These are phyloP conservation scores for Stephania cephalantha DNA, from an alignment of 164 flowering plant species.

Conservation along the genomic window DNA sequence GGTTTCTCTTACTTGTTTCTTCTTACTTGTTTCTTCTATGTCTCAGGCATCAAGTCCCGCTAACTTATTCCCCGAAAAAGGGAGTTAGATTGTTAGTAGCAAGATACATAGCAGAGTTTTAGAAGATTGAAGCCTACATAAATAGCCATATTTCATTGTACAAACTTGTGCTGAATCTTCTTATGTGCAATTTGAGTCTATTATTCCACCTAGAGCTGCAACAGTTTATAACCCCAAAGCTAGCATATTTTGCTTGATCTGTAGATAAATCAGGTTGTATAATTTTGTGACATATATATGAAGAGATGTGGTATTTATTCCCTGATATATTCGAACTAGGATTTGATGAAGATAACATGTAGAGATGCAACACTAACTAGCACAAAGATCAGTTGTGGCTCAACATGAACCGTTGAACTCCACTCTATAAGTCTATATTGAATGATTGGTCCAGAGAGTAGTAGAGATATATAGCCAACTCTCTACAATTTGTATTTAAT, in stretches of 20 bases:
- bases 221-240: background rate
- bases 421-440: too few relatives aligned
- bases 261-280: too few relatives aligned
- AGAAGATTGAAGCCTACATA: too few relatives aligned
- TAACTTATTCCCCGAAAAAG: background rate
- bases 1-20: slow-evolving; percentile 8
- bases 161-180: slow-evolving; percentile 5
- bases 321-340: background rate
- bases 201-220: too few relatives aligned
- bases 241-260: background rate
- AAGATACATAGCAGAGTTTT: background rate
- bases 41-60: background rate
- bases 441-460: background rate
- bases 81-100: background rate
- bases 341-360: background rate
- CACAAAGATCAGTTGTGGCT: background rate
- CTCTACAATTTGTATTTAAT: background rate
- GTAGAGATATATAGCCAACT: background rate
- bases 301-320: background rate
- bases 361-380: background rate
- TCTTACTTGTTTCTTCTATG: background rate
- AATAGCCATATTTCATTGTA: slow-evolving; percentile 3
- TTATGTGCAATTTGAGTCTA: background rate
- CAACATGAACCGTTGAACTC: background rate
- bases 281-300: too few relatives aligned